A percentile compares a stretch with the other conserved stretches of the same genome.
phyloP scores from a whole-genome alignment of 495 filamentous ascomycete genomes.

The Neurospora sp. region DNA sequence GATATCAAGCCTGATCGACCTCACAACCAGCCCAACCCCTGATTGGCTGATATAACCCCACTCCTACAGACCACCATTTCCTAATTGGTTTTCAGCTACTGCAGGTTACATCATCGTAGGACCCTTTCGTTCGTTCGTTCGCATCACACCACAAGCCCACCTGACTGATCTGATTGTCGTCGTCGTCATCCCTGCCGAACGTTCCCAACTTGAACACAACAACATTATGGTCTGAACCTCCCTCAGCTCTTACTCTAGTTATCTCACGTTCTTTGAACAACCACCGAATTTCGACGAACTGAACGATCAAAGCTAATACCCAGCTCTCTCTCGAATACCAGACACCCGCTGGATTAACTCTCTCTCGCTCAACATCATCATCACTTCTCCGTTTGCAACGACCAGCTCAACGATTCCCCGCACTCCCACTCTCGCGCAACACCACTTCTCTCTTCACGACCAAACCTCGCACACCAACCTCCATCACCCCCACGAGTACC shows the following conservation, averaged over 20 bases:
- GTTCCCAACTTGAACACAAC: not conserved
- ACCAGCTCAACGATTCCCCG: not conserved
- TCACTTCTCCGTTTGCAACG: not conserved
- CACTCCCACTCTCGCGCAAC: not conserved
- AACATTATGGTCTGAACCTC: slow-evolving; percentile 4
- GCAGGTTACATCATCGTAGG: slow-evolving; percentile 19
- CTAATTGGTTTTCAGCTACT: not conserved
- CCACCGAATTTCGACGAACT: no score
- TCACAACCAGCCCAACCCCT: not conserved
- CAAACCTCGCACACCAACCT: not conserved
- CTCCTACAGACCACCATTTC: not conserved
- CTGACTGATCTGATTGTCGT: not conserved
- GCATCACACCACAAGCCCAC: not conserved
- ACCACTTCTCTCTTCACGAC: no score
- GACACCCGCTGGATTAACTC: not conserved
- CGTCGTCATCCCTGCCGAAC: not conserved
- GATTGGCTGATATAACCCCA: not conserved
- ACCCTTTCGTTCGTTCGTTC: not conserved
- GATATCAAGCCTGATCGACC: not conserved
- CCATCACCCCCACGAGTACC: no score
- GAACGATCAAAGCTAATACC: not conserved
- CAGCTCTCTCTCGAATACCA: not conserved
- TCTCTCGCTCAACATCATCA: not conserved
- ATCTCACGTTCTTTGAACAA: no score
- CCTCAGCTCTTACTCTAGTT: not conserved